Evolutionary conservation across 371 early-diverging fungal genomes (phyloP), one percentile per base, ranked within the genome.

Genomic region (Chytridium lagenaria): DNA sequence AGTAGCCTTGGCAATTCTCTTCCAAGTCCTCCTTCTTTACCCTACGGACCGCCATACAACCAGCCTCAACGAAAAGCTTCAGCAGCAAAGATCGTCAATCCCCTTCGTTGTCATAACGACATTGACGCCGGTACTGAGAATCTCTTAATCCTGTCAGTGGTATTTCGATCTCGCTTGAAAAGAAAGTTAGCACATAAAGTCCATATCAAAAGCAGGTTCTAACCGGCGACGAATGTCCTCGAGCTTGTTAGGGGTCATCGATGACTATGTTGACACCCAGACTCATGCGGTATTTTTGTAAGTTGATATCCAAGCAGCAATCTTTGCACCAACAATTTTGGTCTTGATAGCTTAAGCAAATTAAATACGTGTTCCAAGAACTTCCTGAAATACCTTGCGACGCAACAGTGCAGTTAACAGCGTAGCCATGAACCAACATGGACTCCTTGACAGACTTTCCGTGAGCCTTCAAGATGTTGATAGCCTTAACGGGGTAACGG

Each of bases 61-160:
- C 94, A 52, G 94, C 95, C 82, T 99, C 99, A 63, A 97, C 95
- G 79, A 99, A 96, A 73, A 94, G 84, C 89, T 99, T 99, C 72
- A 97, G 88, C n/a, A n/a, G 84, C 98, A 99, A 79, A 98, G 85
- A 79, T 99, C 99, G 84, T 99, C 99, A 80, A 99, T 98, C 68
- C 99, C 99, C 85, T 98, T 98, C 57, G 99, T 99, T 36, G 98
- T 98, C 70, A 99, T 84, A 59, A 99, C 92, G 37, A 99, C 99
- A 77, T 97, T 99, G 70, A 98, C 99, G 31, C 99, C 99, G 1
- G 98, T 90, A 26, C 86, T 95, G 52, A 83, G 76, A 99, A 97
- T 88, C 96, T 96, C 80, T 96, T 86, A 72, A 98, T 95, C 55
- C 98, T 91, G 79, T 98, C 99, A 22, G 93, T 91, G 0, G 99